These are phyloP conservation scores for Vicia faba DNA, from an alignment of 306 rosid genomes.

Conservation along the genomic window DNA sequence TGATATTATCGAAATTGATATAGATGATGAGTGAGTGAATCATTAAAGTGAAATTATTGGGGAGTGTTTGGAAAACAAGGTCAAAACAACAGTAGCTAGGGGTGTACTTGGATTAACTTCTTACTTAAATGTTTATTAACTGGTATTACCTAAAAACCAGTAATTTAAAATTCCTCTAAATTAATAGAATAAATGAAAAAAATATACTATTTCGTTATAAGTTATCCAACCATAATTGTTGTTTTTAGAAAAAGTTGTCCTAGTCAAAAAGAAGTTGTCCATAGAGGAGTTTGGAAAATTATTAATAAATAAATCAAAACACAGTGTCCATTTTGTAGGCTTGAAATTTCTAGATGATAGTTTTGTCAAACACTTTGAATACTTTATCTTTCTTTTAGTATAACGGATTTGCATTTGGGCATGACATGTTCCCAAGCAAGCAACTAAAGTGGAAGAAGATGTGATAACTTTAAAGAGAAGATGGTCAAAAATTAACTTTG, in stretches of 20 bases:
- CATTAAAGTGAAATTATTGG: constrained; percentile 30
- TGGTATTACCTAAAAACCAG: too few species aligned
- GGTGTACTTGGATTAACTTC: too few species aligned
- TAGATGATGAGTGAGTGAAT: constrained; percentile 27
- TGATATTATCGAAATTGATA: constrained; percentile 41
- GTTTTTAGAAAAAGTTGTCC: too few species aligned
- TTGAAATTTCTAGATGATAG: not conserved
- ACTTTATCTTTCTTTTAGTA: constrained; percentile 16
- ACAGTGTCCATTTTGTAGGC: constrained; percentile 17
- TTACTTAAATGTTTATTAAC: too few species aligned
- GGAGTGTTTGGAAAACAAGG: constrained; percentile 16
- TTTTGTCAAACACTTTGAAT: constrained; percentile 28
- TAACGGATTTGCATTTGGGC: constrained; percentile 11
- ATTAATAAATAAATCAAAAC: not conserved
- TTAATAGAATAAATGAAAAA: too few species aligned
- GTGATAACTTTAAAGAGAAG: constrained; percentile 13
- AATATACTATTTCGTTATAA: too few species aligned
- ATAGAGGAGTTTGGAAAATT: not conserved
- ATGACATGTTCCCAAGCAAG: constrained; percentile 34
- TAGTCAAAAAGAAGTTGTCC: not conserved
- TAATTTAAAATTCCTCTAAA: too few species aligned
- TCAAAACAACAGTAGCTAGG: constrained; percentile 22
- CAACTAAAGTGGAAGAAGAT: constrained; percentile 25
- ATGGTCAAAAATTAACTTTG: constrained; percentile 11
- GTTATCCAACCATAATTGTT: too few species aligned